Evolutionary conservation across 1,284 basidiomycete genomes (phyloP).

Genomic region (Sporisorium iseilematis-ciliati): DNA sequence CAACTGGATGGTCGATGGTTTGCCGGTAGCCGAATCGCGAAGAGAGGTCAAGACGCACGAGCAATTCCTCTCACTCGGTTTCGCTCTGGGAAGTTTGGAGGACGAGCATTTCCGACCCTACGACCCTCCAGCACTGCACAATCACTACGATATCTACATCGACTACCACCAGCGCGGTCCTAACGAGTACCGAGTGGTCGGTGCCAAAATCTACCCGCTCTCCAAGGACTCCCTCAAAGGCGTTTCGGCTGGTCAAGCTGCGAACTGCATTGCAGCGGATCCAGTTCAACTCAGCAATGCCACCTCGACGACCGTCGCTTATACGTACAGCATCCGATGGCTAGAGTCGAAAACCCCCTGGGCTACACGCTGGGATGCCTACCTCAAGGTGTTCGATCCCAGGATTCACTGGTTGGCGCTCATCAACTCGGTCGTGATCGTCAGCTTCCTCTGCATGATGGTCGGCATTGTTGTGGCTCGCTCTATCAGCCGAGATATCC

Average conservation of each 20-base stretch:
- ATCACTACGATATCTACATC: constrained; percentile 67
- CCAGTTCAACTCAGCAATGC: constrained; percentile 72
- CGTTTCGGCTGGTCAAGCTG: constrained; percentile 17
- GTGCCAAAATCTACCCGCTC: constrained; percentile 64
- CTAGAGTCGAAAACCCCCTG: constrained; percentile 80
- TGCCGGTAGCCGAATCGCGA: constrained; percentile 79
- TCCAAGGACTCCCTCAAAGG: constrained; percentile 54
- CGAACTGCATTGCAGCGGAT: constrained; percentile 51
- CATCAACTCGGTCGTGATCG: constrained; percentile 82
- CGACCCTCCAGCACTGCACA: constrained; percentile 65
- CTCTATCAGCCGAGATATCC: constrained; percentile 90
- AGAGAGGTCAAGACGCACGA: constrained; percentile 67
- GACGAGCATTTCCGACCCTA: constrained; percentile 70
- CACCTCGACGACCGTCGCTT: constrained; percentile 79
- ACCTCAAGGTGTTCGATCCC: constrained; percentile 71
- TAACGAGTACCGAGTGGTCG: constrained; percentile 66
- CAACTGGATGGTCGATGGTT: constrained; percentile 94
- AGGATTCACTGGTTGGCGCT: constrained; percentile 83
- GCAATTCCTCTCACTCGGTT: constrained; percentile 75
- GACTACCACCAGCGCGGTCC: constrained; percentile 65
- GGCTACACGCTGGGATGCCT: constrained; percentile 96
- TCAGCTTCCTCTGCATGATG: constrained; percentile 85
- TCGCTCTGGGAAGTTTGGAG: constrained; percentile 67
- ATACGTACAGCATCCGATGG: constrained; percentile 91
- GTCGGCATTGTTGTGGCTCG: constrained; percentile 90